Conservation (phyloP, 2,329 filamentous ascomycete species). For the Ophiognomonia clavigignenti-juglandacearum region DNA sequence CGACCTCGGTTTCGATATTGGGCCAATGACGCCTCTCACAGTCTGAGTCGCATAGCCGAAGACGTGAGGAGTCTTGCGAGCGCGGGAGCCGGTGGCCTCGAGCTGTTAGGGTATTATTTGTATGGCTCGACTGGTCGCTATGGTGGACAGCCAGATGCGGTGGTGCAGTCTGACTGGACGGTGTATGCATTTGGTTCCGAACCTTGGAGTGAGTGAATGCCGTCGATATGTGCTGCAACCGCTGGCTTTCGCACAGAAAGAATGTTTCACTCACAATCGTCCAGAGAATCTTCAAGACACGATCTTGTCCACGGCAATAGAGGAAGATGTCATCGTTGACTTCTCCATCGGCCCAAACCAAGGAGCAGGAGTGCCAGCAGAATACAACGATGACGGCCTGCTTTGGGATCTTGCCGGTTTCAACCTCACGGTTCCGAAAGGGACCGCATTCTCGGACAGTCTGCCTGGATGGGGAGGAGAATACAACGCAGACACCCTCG, state of each 20-base stretch:
- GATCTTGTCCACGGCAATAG: constrained; percentile 27
- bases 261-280: constrained; percentile 14
- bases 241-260: not conserved
- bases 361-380: constrained; percentile 40
- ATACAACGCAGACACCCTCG: constrained; percentile 24
- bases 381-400: constrained; percentile 27
- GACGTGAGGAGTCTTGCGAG: constrained; percentile 4
- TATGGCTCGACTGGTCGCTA: constrained; percentile 1
- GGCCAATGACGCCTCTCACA: constrained; percentile 1
- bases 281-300: constrained; percentile 22
- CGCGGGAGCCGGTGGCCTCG: constrained; percentile 9
- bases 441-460: constrained; percentile 23
- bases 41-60: constrained; percentile 1
- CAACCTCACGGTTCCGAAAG: constrained; percentile 25
- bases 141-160: not conserved
- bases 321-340: constrained; percentile 36
- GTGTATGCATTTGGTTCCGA: constrained; percentile 30
- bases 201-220: constrained; percentile 16
- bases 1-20: constrained; percentile 4
- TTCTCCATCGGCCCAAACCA: constrained; percentile 41
- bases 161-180: constrained; percentile 13
- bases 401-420: constrained; percentile 27
- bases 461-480: constrained; percentile 33
- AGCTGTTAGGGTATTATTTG: constrained; percentile 9
- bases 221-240: too few species aligned